A percentile compares a stretch with the other conserved stretches of the same genome.
Conservation (phyloP, 1,284 basidiomycete genomes). For the Trichosporon asahii region DNA sequence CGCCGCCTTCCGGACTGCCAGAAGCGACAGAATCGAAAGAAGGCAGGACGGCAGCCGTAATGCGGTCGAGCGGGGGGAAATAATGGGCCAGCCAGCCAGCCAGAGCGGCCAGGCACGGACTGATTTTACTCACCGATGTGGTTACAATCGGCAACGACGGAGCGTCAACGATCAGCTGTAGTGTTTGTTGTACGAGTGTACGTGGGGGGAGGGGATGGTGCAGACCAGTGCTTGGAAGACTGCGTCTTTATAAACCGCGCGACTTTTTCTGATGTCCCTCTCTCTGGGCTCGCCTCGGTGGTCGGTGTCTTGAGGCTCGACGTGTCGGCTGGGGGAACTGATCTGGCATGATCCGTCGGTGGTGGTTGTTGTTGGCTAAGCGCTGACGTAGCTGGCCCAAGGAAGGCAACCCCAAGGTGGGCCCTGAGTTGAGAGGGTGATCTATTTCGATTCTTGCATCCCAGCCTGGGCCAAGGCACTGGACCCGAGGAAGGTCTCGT, state of each 20-base stretch:
- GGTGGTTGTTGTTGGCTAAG: constrained; percentile 3
- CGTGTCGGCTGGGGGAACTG: neutral
- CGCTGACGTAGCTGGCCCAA: constrained; percentile 8
- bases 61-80: neutral
- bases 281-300: neutral
- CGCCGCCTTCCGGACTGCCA: too few relatives aligned
- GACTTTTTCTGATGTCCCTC: constrained; percentile 1
- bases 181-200: neutral
- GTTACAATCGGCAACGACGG: neutral
- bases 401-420: neutral
- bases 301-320: neutral
- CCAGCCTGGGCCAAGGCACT: neutral
- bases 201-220: neutral
- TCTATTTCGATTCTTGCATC: neutral
- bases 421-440: neutral
- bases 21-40: neutral
- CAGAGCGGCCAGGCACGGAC: neutral
- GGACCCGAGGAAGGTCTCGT: neutral
- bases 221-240: neutral
- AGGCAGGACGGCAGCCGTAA: neutral
- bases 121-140: neutral
- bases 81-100: neutral
- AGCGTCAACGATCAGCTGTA: neutral
- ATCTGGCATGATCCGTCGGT: constrained; percentile 5
- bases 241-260: neutral